Percentiles rank a stretch among this genome's conserved stretches.
phyloP scores from a whole-genome alignment of 2,329 filamentous ascomycete species.

The Coniochaeta sp. region DNA sequence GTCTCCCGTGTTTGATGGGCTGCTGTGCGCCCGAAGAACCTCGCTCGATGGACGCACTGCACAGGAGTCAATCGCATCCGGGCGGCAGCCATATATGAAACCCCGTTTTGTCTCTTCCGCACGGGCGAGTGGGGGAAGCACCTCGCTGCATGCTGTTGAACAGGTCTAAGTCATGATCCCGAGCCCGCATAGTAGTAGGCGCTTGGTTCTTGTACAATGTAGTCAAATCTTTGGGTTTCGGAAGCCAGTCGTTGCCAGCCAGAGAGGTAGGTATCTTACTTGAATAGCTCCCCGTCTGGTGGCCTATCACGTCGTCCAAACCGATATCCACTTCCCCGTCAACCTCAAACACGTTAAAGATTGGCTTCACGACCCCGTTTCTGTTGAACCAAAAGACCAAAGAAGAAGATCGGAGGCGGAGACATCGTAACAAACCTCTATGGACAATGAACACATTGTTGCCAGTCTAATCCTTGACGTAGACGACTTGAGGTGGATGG shows the following conservation, averaged over 20 bases:
- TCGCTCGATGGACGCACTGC: background rate
- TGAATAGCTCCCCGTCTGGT: background rate
- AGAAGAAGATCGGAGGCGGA: background rate
- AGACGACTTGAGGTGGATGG: background rate
- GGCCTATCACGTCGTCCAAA: background rate
- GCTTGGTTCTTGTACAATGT: background rate
- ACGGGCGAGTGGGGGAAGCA: background rate
- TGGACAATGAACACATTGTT: background rate
- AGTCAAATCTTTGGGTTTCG: no score
- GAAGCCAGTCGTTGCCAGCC: background rate
- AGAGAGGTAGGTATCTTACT: background rate
- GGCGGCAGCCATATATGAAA: background rate
- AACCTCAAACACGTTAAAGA: background rate
- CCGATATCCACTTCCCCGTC: background rate
- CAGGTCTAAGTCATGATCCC: no score
- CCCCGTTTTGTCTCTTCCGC: background rate
- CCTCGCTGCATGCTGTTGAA: background rate
- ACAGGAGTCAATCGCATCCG: background rate
- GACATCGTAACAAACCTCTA: background rate
- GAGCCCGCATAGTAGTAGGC: background rate
- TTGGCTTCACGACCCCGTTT: background rate
- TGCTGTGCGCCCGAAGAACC: background rate
- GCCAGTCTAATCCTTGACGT: background rate
- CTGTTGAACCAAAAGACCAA: background rate
- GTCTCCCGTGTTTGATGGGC: constrained; percentile 1